A percentile compares a stretch with the other conserved stretches of the same genome.
phyloP scores from a whole-genome alignment of 352 stramenopile genomes.

The Globisporangium lucens region DNA sequence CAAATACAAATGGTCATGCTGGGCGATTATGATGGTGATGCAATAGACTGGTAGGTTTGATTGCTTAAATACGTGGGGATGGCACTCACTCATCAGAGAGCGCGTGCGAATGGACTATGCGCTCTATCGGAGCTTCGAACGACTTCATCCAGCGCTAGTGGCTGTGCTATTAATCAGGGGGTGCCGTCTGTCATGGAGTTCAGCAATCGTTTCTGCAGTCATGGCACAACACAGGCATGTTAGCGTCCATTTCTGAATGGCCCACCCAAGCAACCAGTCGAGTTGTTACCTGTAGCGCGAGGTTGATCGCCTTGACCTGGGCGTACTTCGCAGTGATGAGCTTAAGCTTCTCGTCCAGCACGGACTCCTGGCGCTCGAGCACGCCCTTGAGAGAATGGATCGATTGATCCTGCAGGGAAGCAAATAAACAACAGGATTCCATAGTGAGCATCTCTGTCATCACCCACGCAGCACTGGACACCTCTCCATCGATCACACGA shows the following conservation, averaged over 20 bases:
- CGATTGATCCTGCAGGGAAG: conserved; percentile 45
- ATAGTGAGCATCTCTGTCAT: background rate
- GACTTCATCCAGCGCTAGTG: background rate
- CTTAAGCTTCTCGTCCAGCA: conserved; percentile 72
- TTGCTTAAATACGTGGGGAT: conserved; percentile 4
- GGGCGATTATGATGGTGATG: background rate
- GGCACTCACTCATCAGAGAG: background rate
- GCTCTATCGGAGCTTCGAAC: background rate
- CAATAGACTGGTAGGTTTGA: background rate
- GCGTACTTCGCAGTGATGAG: conserved; percentile 69
- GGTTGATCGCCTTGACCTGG: conserved; percentile 78
- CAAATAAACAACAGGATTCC: background rate
- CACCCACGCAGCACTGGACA: background rate
- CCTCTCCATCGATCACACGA: background rate
- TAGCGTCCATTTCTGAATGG: background rate
- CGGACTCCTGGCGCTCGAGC: conserved; percentile 62
- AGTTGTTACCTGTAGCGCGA: conserved; percentile 58
- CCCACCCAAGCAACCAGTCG: background rate
- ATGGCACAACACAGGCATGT: background rate
- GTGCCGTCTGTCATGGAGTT: conserved; percentile 37
- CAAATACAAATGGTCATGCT: background rate
- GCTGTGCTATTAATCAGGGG: background rate
- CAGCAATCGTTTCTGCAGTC: conserved; percentile 53
- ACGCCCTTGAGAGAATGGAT: conserved; percentile 61
- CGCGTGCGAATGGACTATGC: background rate